phyloP scores from a whole-genome alignment of 306 rosid genomes.

The Argentina anserina region DNA sequence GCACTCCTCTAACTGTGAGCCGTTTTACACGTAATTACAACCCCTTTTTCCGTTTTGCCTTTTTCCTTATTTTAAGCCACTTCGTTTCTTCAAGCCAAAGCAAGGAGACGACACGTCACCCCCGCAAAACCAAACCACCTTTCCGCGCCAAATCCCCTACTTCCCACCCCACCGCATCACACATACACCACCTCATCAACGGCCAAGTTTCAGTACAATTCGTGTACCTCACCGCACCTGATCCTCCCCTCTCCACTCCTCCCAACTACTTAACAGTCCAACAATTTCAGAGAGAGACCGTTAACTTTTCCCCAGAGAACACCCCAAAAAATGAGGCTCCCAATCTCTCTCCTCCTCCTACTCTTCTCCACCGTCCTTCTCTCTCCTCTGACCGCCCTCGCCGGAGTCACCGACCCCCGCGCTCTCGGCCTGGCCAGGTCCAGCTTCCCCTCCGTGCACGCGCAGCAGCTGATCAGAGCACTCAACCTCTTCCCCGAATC shows the following conservation, averaged over 20 bases:
- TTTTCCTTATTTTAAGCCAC: not conserved
- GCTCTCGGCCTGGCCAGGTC: conserved; percentile 22
- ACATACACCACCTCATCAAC: not conserved
- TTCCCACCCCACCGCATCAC: not conserved
- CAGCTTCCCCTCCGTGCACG: conserved; percentile 43
- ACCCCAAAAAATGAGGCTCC: conserved; percentile 29
- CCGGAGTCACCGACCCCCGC: conserved; percentile 17
- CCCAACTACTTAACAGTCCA: not conserved
- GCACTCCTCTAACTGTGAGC: not conserved
- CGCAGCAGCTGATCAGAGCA: conserved; percentile 50
- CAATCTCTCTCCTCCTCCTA: conserved; percentile 12
- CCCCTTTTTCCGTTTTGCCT: not conserved
- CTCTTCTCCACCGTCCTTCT: conserved; percentile 13
- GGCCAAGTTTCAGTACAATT: not conserved
- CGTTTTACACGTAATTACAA: conserved; percentile 8
- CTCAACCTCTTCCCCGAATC: conserved; percentile 66
- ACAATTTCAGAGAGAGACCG: conserved; percentile 11
- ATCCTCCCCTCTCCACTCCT: not conserved
- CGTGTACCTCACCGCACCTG: not conserved
- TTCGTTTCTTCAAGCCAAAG: conserved; percentile 1
- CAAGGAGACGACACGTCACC: not conserved
- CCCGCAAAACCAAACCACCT: not conserved
- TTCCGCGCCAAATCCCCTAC: not conserved
- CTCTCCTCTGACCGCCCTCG: conserved; percentile 31
- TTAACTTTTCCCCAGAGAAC: conserved; percentile 6